Evolutionary conservation across 306 rosid genomes (phyloP).

Genomic region (Vicia sativa): DNA sequence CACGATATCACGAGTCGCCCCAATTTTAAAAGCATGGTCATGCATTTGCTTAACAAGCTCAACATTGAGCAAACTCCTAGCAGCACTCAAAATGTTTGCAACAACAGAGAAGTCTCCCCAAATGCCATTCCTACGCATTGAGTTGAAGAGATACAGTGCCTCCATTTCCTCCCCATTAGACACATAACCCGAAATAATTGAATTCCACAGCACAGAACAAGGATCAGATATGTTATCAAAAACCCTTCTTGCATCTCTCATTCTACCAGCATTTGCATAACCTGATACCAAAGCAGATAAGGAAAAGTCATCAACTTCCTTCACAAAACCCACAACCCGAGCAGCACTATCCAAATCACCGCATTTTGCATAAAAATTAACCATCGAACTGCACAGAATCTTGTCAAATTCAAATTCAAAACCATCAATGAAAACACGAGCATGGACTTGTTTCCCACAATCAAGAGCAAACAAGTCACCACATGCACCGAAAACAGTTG

Average conservation of each 20-base stretch:
- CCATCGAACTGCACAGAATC: constrained; percentile 61
- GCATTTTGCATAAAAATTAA: constrained; percentile 72
- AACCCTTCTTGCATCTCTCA: constrained; percentile 69
- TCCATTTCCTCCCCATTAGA: constrained; percentile 54
- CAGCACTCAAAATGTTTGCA: constrained; percentile 63
- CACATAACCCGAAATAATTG: constrained; percentile 72
- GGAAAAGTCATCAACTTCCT: constrained; percentile 78
- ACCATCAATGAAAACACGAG: constrained; percentile 56
- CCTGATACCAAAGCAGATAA: constrained; percentile 71
- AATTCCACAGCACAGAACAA: constrained; percentile 65
- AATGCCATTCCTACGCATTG: constrained; percentile 62
- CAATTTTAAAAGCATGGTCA: constrained; percentile 58
- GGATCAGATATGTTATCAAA: constrained; percentile 53
- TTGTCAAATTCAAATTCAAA: constrained; percentile 53
- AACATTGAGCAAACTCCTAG: constrained; percentile 47
- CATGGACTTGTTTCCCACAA: constrained; percentile 82
- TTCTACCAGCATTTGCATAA: constrained; percentile 65
- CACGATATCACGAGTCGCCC: constrained; percentile 53
- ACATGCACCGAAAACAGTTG: constrained; percentile 65
- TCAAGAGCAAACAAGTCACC: constrained; percentile 59
- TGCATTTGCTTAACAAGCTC: constrained; percentile 62
- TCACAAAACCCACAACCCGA: constrained; percentile 46
- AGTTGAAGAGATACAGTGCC: constrained; percentile 59
- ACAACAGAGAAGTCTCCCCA: constrained; percentile 56
- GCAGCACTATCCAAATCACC: constrained; percentile 70